Base-by-base conservation (phyloP, 306 rosid genomes). In the Rubus idaeus region DNA sequence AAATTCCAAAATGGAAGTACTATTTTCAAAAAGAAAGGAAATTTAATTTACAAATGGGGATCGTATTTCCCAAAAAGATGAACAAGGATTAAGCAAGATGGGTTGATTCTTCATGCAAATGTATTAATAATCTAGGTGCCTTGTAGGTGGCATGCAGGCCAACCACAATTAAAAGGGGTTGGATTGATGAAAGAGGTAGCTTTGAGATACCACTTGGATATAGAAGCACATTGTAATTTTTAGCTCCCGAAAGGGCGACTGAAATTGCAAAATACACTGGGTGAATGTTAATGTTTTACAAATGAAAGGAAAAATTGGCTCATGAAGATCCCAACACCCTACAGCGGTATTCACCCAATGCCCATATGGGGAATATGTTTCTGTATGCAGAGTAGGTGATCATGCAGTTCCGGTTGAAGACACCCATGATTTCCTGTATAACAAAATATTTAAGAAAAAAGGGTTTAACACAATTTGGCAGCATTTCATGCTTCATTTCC, bases 281-380 rank as follows among this genome's bases (percentile, higher is more conserved):
- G n/a, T 0, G 4, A 61, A 11, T 3, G 42, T 0, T 14, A 20
- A 71, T 10, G 18, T 45, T 5, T 23, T 45, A 21, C 30, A 57
- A 16, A 74, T 44, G 37, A 23, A 62, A 3, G 40, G 39, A n/a
- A 46, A 8, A 7, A 39, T 44, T 57, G 39, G 68, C 57, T 74
- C 69, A 74, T 17, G 66, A 49, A 40, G 70, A 76, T 85, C 78
- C 81, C 81, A 89, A 79, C 55, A 90, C 92, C 73, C 70, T 87
- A 21, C 63, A 21, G 47, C 75, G 84, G 77, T 90, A 92, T 50
- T 92, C 97, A 70, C 96, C 97, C 85, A 92, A 81, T 0, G 97
- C 97, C 97, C 97, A 92, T 30, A 92, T 87, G 17, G 97, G 97
- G 84, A 92, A 92, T 78, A 90, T 89, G 83, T 87, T 90, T 81